Evolutionary conservation across 306 rosid species (phyloP), one percentile per base, ranked within the genome.

Genomic region (Boehmeria nivea): DNA sequence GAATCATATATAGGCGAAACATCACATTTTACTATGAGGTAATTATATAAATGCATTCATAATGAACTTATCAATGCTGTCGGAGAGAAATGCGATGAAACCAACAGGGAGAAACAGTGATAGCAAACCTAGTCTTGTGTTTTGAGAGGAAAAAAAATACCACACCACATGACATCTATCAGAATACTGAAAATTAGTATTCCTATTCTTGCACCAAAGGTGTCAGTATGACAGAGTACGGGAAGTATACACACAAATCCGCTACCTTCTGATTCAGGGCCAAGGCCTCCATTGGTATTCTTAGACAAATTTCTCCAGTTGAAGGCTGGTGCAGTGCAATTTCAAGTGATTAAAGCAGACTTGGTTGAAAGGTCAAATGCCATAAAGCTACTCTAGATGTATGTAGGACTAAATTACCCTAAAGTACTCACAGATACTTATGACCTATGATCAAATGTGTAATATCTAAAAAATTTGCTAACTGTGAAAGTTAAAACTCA

Each of bases 211-310:
- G 56, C 31, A 26, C 56, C 13, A 51, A 51, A 51, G 28, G 18
- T 48, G 28, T 48, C 53, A 23, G 21, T 3, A 0, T 28, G 53
- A 48, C 52, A 47, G 51, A 9, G n/a, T n/a, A n/a, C n/a, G n/a
- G n/a, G n/a, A n/a, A n/a, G n/a, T 51, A 28, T 27, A 16, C 26
- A 51, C 26, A 54, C 59, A 54, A 36, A 54, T 54, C 27, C 19
- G 15, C 59, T 54, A 54, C 59, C 59, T 54, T 54, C 59, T 54
- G 59, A 54, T 54, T 54, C 59, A 34, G 59, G 59, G 44, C 59
- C 59, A 54, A 54, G 59, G n/a, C 18, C 59, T 33, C 47, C 61
- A 39, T 38, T 22, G 34, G 48, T 12, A 37, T 57, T 38, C 61
- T 40, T 57, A 57, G 61, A 54, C 59, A 54, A 54, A 54, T 54